Base-by-base conservation (phyloP, 1,139 yeast species). In the Blastobotrys indianensis region DNA sequence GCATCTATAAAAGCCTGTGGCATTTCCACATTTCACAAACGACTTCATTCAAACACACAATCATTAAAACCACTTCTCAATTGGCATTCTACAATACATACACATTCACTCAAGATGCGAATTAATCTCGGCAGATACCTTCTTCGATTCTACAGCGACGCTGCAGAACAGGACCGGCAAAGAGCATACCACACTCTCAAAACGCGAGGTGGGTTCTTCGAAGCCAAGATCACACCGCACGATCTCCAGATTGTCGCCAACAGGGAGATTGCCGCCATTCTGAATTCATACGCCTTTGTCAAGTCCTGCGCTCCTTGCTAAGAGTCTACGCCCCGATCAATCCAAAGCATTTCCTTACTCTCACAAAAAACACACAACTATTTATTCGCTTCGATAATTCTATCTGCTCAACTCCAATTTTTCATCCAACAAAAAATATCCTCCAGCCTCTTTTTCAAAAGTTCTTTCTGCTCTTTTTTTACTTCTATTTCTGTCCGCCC, bases 231-330 rank as follows among this genome's bases (percentile, higher is more conserved):
- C 33, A 47, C 50, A 7, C 40, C 39, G 4, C 38, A 44, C 36
- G 50, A 47, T 29, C 20, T 47, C 13, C 50, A 47, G 30, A 47
- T 47, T n/a, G 39, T 47, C 29, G 50, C 50, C 36, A 47, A 47
- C 34, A 42, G 43, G 30, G 50, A 43, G 13, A 47, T 47, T 40
- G 50, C 50, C 1, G 45, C 45, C 5, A 25, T 37, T 5, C 20
- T 47, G 16, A 31, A 16, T 17, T 13, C 32, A 13, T 15, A 31
- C 13, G 16, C 36, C 7, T 44, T 31, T 35, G 47, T 47, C 41
- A 44, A 41, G 34, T 37, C 41, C 37, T 44, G 44, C 45, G 47
- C 47, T 20, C 44, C 45, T 8, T 47, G 50, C 28, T 47, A 40
- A 44, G n/a, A 25, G 11, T 8, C 38, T 16, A 34, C n/a, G n/a